phyloP scores from a whole-genome alignment of 1,139 yeast species.

The Diutina scorzettiae region DNA sequence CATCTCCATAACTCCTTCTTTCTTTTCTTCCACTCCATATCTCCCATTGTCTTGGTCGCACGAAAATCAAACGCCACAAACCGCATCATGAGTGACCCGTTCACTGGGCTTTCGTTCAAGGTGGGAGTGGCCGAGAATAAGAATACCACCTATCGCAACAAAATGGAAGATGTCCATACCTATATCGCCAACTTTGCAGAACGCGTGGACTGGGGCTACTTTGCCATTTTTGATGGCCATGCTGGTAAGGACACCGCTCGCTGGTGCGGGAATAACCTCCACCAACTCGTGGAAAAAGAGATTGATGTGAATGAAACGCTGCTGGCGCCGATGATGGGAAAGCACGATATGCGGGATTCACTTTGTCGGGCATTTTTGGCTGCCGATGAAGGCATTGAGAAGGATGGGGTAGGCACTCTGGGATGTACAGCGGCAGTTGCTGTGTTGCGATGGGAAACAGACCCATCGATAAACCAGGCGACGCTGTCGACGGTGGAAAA shows the following conservation, averaged over 20 bases:
- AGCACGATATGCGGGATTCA: slow-evolving; percentile 33
- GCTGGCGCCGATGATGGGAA: slow-evolving; percentile 12
- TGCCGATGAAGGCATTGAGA: slow-evolving; percentile 61
- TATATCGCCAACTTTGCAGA: slow-evolving; percentile 89
- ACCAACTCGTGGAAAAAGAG: slow-evolving; percentile 47
- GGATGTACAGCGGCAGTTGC: slow-evolving; percentile 98
- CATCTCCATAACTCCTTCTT: no score
- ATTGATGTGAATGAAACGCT: slow-evolving; percentile 16
- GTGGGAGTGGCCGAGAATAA: slow-evolving; percentile 90
- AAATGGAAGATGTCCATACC: slow-evolving; percentile 97
- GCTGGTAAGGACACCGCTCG: slow-evolving; percentile 92
- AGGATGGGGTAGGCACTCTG: slow-evolving; percentile 50
- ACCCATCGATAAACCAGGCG: background rate
- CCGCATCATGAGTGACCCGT: slow-evolving; percentile 20
- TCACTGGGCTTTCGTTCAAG: slow-evolving; percentile 45
- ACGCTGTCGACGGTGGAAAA: background rate
- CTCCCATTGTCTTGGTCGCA: no score
- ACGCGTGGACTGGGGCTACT: slow-evolving; percentile 84
- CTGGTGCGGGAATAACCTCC: slow-evolving; percentile 89
- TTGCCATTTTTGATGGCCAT: slow-evolving; percentile 95
- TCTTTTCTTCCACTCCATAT: no score
- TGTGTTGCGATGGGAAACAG: slow-evolving; percentile 68
- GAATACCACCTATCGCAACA: slow-evolving; percentile 66
- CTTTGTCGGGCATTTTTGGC: slow-evolving; percentile 51
- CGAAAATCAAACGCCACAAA: background rate